These are phyloP conservation scores for Cucumis hystrix DNA, from an alignment of 306 rosid genomes.

Conservation along the genomic window DNA sequence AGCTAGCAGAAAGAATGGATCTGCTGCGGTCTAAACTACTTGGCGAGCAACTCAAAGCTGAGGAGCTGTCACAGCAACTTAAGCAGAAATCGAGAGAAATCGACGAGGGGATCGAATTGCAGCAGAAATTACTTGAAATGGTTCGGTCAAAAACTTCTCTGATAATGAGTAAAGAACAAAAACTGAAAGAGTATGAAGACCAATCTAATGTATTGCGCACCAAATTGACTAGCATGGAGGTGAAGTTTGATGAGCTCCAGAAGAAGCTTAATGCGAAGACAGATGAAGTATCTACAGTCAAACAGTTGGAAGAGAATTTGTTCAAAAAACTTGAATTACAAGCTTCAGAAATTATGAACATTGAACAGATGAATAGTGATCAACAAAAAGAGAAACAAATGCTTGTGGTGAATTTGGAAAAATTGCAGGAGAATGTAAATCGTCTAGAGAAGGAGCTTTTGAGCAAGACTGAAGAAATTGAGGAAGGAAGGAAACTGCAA, in stretches of 20 bases:
- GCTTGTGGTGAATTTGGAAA: slow-evolving; percentile 19
- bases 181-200: slow-evolving; percentile 32
- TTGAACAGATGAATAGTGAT: slow-evolving; percentile 13
- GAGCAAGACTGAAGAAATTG: slow-evolving; percentile 25
- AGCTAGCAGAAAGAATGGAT: slow-evolving; percentile 15
- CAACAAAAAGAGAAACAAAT: slow-evolving; percentile 29
- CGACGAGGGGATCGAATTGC: slow-evolving; percentile 34
- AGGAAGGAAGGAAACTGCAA: slow-evolving; percentile 18
- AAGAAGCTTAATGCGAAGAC: slow-evolving; percentile 20
- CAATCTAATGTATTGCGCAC: slow-evolving; percentile 15
- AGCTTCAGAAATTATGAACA: slow-evolving; percentile 18
- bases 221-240: slow-evolving; percentile 19
- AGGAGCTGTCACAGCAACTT: slow-evolving; percentile 27
- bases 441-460: slow-evolving; percentile 14
- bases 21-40: slow-evolving; percentile 13
- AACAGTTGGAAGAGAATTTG: slow-evolving; percentile 15
- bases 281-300: slow-evolving; percentile 15
- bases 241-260: slow-evolving; percentile 20
- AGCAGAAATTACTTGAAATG: slow-evolving; percentile 23
- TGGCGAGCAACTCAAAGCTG: slow-evolving; percentile 18
- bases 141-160: slow-evolving; percentile 28
- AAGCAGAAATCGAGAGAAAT: slow-evolving; percentile 22
- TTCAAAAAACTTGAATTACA: slow-evolving; percentile 14
- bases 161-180: slow-evolving; percentile 16
- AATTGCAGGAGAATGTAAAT: slow-evolving; percentile 24